Conservation (phyloP, 75 land plant species). For the Sequoia sempervirens region DNA sequence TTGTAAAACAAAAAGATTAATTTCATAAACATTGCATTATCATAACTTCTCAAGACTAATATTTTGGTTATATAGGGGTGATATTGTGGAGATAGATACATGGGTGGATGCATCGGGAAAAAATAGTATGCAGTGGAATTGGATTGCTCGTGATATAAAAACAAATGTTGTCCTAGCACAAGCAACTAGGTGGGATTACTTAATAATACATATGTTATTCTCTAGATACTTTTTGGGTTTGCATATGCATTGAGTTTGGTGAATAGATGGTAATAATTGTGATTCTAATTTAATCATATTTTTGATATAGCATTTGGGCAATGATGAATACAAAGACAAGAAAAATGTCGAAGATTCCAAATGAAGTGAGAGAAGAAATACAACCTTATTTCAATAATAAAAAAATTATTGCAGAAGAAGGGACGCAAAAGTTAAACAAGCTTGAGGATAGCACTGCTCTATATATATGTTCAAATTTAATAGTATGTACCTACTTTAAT, state of each 20-base stretch:
- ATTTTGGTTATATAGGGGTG: conserved; percentile 53
- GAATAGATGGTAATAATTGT: not conserved
- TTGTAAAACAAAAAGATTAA: too few relatives aligned
- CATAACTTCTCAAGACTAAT: not conserved
- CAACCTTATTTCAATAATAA: conserved; percentile 37
- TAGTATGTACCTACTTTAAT: conserved; percentile 30
- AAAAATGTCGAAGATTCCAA: conserved; percentile 44
- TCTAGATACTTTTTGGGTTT: not conserved
- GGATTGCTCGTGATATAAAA: conserved; percentile 57
- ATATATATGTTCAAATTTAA: conserved; percentile 40
- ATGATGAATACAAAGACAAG: conserved; percentile 75
- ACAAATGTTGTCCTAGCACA: conserved; percentile 56
- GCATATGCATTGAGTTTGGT: not conserved
- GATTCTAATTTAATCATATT: not conserved
- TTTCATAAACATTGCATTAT: not conserved
- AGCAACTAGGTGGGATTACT: conserved; percentile 58
- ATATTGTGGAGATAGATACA: conserved; percentile 80
- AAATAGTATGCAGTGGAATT: conserved; percentile 88
- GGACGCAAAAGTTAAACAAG: conserved; percentile 40
- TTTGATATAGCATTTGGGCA: conserved; percentile 68
- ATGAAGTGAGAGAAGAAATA: conserved; percentile 42
- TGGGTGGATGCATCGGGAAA: conserved; percentile 83
- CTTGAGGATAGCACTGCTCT: conserved; percentile 48
- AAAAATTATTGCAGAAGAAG: conserved; percentile 39
- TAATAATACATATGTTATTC: not conserved